Percentiles rank a stretch among this genome's conserved stretches.
Conservation (phyloP, 768 basidiomycete genomes). For the Amyloporia xantha region DNA sequence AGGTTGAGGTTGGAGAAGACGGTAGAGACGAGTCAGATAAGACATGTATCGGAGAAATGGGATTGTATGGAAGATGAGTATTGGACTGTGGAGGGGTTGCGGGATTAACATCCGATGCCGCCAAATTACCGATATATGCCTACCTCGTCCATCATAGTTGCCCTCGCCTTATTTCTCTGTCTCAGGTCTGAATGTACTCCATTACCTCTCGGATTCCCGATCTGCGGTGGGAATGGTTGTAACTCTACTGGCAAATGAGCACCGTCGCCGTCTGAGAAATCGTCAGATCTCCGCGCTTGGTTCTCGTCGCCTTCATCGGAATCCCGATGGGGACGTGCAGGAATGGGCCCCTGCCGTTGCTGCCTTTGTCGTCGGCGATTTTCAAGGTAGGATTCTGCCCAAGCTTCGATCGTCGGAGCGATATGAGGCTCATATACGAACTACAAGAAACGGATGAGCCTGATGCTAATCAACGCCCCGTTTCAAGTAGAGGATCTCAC, state of each 20-base stretch:
- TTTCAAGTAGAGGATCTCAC: slow-evolving; percentile 26
- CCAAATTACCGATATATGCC: no score
- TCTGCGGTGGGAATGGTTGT: slow-evolving; percentile 42
- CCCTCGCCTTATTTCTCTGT: no score
- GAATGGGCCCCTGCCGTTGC: slow-evolving; percentile 20
- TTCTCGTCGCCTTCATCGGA: slow-evolving; percentile 13
- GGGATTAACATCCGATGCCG: no score
- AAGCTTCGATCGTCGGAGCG: slow-evolving; percentile 50
- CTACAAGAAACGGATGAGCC: slow-evolving; percentile 26
- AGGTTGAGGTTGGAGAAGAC: slow-evolving; percentile 2
- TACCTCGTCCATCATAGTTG: slow-evolving; percentile 44
- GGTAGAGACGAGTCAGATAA: slow-evolving; percentile 31
- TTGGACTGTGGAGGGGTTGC: slow-evolving; percentile 40
- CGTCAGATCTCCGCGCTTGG: slow-evolving; percentile 4
- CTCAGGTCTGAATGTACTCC: no score
- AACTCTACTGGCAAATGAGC: slow-evolving; percentile 44
- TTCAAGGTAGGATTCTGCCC: slow-evolving; percentile 29
- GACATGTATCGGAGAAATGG: slow-evolving; percentile 44
- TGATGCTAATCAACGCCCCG: background rate
- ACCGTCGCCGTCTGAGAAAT: no score
- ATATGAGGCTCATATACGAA: slow-evolving; percentile 68
- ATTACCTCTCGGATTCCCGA: slow-evolving; percentile 52
- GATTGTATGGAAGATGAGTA: slow-evolving; percentile 36
- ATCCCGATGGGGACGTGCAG: slow-evolving; percentile 8
- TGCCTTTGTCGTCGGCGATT: slow-evolving; percentile 23